A percentile compares a stretch with the other conserved stretches of the same genome.
Evolutionary conservation across 495 filamentous ascomycete genomes (phyloP).

Genomic region (Zalerion maritima): DNA sequence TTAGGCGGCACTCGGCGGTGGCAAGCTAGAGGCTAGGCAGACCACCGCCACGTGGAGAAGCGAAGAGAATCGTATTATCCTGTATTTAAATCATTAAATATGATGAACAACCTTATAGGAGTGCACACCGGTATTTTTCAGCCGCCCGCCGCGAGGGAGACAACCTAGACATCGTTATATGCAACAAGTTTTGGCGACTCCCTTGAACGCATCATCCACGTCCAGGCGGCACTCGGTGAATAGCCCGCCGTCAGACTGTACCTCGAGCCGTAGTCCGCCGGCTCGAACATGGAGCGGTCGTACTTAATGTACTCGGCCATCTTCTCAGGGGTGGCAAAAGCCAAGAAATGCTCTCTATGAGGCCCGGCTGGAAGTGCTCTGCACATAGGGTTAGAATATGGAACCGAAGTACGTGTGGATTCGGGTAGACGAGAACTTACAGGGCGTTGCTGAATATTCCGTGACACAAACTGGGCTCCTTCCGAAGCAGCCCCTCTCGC

Average conservation of each 20-base stretch:
- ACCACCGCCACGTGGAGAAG: too few species aligned
- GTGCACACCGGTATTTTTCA: too few species aligned
- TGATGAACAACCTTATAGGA: too few species aligned
- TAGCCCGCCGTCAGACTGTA: conserved; percentile 17
- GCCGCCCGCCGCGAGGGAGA: too few species aligned
- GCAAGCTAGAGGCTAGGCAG: too few species aligned
- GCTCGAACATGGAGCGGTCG: conserved; percentile 16
- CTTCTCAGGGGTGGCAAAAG: conserved; percentile 32
- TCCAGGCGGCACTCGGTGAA: conserved; percentile 14
- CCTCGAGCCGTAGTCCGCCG: conserved; percentile 15
- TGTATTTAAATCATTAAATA: too few species aligned
- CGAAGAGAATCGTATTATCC: too few species aligned
- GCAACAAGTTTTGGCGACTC: too few species aligned
- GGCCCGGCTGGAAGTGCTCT: conserved; percentile 15
- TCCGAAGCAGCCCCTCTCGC: conserved; percentile 39
- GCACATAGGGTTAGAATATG: conserved; percentile 1
- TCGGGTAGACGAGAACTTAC: conserved; percentile 6
- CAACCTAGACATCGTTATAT: too few species aligned
- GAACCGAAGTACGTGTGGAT: background rate
- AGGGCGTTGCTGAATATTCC: conserved; percentile 50
- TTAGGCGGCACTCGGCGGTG: too few species aligned
- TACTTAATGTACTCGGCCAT: conserved; percentile 31
- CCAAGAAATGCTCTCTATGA: conserved; percentile 34
- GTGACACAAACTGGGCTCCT: conserved; percentile 50
- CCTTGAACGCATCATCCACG: conserved; percentile 18